Conservation (phyloP, 108 stramenopile genomes). For the Discostella stelligeroides region DNA sequence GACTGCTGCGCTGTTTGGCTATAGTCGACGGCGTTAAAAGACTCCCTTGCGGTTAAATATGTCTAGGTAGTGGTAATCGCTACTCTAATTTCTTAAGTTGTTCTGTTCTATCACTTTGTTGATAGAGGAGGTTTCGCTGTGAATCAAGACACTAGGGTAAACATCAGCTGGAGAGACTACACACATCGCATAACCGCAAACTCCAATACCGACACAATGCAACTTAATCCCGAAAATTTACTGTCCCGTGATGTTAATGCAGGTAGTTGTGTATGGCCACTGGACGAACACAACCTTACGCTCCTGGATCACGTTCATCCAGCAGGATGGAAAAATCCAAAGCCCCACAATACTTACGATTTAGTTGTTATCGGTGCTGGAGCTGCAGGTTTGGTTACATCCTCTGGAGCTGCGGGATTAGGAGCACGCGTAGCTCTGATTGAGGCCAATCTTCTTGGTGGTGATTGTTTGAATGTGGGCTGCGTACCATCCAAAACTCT, state of each 20-base stretch:
- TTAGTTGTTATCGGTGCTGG: slow-evolving; percentile 85
- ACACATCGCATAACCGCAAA: slow-evolving; percentile 42
- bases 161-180: slow-evolving; percentile 58
- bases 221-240: slow-evolving; percentile 49
- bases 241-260: slow-evolving; percentile 58
- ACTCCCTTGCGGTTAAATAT: too few relatives aligned
- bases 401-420: slow-evolving; percentile 72
- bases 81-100: too few relatives aligned
- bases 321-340: slow-evolving; percentile 72
- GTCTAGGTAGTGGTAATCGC: too few relatives aligned
- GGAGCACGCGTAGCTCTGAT: slow-evolving; percentile 83
- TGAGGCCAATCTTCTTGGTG: slow-evolving; percentile 85
- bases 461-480: slow-evolving; percentile 91
- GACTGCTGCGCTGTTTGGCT: too few relatives aligned
- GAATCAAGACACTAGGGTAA: slow-evolving; percentile 47
- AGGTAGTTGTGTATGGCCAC: slow-evolving; percentile 61
- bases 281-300: slow-evolving; percentile 69
- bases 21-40: too few relatives aligned
- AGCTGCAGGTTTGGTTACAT: slow-evolving; percentile 75
- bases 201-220: slow-evolving; percentile 47
- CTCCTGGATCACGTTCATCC: slow-evolving; percentile 79
- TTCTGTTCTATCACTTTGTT: slow-evolving; percentile 62
- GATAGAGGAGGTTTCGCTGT: slow-evolving; percentile 52
- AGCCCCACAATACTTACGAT: slow-evolving; percentile 62
- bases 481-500: slow-evolving; percentile 92